These are phyloP conservation scores for Coemansia sp. DNA, from an alignment of 192 early-diverging fungal species.

Conservation along the genomic window DNA sequence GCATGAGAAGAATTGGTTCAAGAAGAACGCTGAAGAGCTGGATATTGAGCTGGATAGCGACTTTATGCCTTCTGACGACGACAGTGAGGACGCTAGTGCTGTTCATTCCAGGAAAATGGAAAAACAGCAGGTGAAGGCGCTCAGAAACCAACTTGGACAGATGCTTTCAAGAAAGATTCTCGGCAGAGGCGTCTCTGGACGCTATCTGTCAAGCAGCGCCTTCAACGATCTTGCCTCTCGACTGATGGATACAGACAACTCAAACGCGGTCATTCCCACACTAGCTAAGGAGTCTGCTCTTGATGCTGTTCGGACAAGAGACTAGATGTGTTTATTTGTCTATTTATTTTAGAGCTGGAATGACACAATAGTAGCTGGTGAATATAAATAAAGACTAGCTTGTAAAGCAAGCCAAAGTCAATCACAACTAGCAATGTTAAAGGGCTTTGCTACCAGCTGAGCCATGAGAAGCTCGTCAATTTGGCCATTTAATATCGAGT, in stretches of 20 bases:
- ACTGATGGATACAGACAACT: conserved; percentile 45
- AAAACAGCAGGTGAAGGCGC: conserved; percentile 28
- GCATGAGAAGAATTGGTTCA: conserved; percentile 72
- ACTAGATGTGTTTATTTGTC: neutral
- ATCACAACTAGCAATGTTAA: neutral
- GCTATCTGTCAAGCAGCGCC: conserved; percentile 65
- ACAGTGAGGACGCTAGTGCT: conserved; percentile 17
- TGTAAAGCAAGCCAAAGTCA: neutral
- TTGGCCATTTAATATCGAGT: conserved; percentile 58
- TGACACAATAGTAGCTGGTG: neutral
- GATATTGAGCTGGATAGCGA: conserved; percentile 82
- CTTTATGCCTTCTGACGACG: conserved; percentile 52
- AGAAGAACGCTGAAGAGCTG: conserved; percentile 75
- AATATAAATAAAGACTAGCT: neutral
- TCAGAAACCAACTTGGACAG: conserved; percentile 26
- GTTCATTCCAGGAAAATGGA: conserved; percentile 21
- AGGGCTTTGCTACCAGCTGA: conserved; percentile 1
- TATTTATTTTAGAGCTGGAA: no score
- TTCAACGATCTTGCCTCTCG: conserved; percentile 66
- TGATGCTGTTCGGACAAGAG: conserved; percentile 24
- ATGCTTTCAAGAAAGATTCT: conserved; percentile 40
- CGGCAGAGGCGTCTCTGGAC: conserved; percentile 50
- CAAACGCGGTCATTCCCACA: conserved; percentile 31
- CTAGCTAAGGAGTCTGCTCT: conserved; percentile 43
- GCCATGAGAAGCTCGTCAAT: conserved; percentile 31